phyloP scores from a whole-genome alignment of 306 rosid genomes.

The Pterocarpus santalinus region DNA sequence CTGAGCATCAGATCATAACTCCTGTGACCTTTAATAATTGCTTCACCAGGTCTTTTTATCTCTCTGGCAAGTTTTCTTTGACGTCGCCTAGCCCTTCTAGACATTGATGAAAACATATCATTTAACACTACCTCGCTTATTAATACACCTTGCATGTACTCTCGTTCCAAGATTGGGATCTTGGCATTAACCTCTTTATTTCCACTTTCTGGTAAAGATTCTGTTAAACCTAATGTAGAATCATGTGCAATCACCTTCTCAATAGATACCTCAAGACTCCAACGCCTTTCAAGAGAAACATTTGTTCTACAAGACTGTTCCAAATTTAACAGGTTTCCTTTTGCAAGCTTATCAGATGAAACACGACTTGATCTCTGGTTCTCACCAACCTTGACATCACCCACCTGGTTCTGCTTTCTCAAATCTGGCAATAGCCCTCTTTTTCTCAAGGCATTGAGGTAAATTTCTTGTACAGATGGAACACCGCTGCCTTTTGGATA shows the following conservation, averaged over 20 bases:
- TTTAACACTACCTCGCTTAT: constrained; percentile 82
- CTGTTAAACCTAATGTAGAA: constrained; percentile 58
- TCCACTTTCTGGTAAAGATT: constrained; percentile 52
- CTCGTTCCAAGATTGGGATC: constrained; percentile 82
- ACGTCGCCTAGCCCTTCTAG: constrained; percentile 68
- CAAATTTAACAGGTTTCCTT: constrained; percentile 71
- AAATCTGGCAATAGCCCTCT: constrained; percentile 85
- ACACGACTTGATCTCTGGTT: constrained; percentile 59
- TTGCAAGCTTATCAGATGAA: constrained; percentile 66
- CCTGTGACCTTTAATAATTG: constrained; percentile 91
- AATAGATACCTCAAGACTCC: constrained; percentile 95
- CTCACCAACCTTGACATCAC: constrained; percentile 63
- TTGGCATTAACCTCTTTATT: constrained; percentile 54
- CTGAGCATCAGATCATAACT: constrained; percentile 93
- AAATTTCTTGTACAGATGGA: constrained; percentile 80
- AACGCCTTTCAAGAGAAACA: constrained; percentile 88
- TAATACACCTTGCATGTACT: constrained; percentile 94
- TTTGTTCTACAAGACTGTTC: constrained; percentile 71
- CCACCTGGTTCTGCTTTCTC: constrained; percentile 73
- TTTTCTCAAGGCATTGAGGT: constrained; percentile 86
- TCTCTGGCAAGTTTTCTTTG: constrained; percentile 74
- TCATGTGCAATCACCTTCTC: constrained; percentile 84
- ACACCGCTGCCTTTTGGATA: constrained; percentile 77
- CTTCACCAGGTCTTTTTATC: constrained; percentile 86
- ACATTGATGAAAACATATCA: constrained; percentile 62